Base-by-base conservation (phyloP, 441 rosid genomes). In the Adansonia gregorii region DNA sequence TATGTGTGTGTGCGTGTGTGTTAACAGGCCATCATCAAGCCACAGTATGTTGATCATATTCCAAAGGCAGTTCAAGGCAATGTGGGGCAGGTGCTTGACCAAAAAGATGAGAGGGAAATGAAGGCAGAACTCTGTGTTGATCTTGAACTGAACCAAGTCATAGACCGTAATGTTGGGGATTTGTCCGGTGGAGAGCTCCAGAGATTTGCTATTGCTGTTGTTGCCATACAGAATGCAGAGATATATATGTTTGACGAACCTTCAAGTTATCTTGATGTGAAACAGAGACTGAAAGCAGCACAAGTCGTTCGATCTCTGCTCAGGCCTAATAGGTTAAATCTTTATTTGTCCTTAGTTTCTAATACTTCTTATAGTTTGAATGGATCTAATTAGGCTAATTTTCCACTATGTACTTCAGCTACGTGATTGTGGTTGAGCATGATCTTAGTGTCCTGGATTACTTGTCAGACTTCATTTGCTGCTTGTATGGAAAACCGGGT, bases 171-270 rank as follows among this genome's bases (percentile, higher is more conserved):
- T n/a, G n/a, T n/a, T n/a, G n/a, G n/a, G n/a, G n/a, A n/a, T n/a
- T n/a, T n/a, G n/a, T n/a, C n/a, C n/a, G n/a, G n/a, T n/a, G n/a
- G n/a, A n/a, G n/a, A n/a, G n/a, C n/a, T n/a, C n/a, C n/a, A n/a
- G n/a, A n/a, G 97, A 68, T 94, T 96, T 89, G 98, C 97, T 43
- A 94, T 96, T 76, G 99, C 98, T 17, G 98, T 91, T 76, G 95
- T 93, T 81, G 95, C 94, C 39, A 86, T 96, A 84, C 97, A 96
- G 79, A 90, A 87, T 86, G 99, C 99, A 19, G 99, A 96, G 84
- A 94, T 96, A 67, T 96, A 92, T 83, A 96, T 96, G 99, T 96
- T 96, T 82, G 99, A 96, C 81, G 99, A 96, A 75, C 99, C 98
- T 46, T 96, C 99, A 45, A 96, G 99, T 85, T 96, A 93, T 88